Evolutionary conservation across 768 basidiomycete species (phyloP).

Genomic region (Phanerochaete sordida): DNA sequence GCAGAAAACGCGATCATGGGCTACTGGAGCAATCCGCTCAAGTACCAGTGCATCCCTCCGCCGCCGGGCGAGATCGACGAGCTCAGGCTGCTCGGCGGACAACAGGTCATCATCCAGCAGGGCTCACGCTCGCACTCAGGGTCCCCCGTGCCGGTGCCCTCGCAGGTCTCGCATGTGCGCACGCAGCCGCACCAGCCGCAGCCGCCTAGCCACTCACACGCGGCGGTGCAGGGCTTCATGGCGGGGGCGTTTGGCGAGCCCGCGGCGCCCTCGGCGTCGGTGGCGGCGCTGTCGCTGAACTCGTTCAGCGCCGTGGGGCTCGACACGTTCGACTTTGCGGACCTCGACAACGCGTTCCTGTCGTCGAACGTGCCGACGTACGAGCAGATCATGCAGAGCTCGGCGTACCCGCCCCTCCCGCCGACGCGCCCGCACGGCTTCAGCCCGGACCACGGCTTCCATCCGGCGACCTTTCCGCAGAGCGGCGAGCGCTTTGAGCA

Average conservation of each 20-base stretch:
- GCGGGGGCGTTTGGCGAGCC: not conserved
- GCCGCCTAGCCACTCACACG: too few relatives aligned
- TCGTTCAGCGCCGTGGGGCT: not conserved
- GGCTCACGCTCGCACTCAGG: not conserved
- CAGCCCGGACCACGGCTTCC: not conserved
- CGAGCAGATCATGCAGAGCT: conserved; percentile 8
- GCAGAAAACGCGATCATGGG: conserved; percentile 31
- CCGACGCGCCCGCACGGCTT: not conserved
- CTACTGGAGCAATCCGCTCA: conserved; percentile 7
- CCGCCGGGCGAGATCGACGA: conserved; percentile 1
- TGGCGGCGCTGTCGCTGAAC: not conserved
- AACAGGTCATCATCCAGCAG: conserved; percentile 5
- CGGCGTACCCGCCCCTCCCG: not conserved
- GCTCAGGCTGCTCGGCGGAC: not conserved
- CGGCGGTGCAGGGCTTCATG: not conserved
- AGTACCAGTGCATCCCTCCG: not conserved
- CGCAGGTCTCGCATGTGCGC: conserved; percentile 8
- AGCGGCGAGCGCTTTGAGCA: not conserved
- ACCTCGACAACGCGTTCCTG: not conserved
- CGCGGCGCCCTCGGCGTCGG: not conserved
- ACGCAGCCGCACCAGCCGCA: conserved; percentile 1
- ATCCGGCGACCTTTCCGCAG: not conserved
- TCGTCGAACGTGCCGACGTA: not conserved
- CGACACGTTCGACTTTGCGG: not conserved
- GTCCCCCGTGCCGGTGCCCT: not conserved